Evolutionary conservation across 257 asterid genomes (phyloP).

Genomic region (Coffea eugenioides): DNA sequence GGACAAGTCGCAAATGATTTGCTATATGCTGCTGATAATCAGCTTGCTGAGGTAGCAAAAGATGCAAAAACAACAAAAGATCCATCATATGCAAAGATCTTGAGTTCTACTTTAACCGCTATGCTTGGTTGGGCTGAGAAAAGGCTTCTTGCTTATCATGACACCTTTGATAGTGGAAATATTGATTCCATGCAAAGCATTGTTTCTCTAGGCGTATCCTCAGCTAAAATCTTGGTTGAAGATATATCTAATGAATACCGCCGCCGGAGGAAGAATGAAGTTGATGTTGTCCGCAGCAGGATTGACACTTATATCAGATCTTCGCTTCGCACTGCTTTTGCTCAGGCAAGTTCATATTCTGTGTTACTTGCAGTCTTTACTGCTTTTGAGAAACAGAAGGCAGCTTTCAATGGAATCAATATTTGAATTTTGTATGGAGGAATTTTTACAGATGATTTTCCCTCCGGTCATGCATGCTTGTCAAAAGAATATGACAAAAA

Average conservation of each 20-base stretch:
- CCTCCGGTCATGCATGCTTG: neutral
- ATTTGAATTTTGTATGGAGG: neutral
- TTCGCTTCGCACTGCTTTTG: conserved; percentile 97
- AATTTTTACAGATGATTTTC: neutral
- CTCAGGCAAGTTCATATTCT: conserved; percentile 73
- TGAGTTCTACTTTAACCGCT: conserved; percentile 88
- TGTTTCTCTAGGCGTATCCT: conserved; percentile 83
- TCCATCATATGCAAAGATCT: conserved; percentile 63
- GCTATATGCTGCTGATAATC: conserved; percentile 72
- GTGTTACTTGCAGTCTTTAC: neutral
- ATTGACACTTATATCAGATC: conserved; percentile 95
- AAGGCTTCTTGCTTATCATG: conserved; percentile 95
- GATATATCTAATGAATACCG: conserved; percentile 96
- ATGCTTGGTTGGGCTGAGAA: conserved; percentile 99
- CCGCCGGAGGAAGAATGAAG: conserved; percentile 84
- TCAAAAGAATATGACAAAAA: neutral
- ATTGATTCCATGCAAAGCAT: conserved; percentile 83
- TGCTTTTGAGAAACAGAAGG: neutral
- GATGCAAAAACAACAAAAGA: conserved; percentile 84
- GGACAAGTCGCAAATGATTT: conserved; percentile 82
- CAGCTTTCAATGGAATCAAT: conserved; percentile 2
- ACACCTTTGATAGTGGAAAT: conserved; percentile 71
- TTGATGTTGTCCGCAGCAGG: conserved; percentile 86
- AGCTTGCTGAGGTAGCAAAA: conserved; percentile 85
- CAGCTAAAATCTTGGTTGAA: conserved; percentile 90